phyloP scores from a whole-genome alignment of 2,329 filamentous ascomycete genomes.

The Diaporthe longicolla region DNA sequence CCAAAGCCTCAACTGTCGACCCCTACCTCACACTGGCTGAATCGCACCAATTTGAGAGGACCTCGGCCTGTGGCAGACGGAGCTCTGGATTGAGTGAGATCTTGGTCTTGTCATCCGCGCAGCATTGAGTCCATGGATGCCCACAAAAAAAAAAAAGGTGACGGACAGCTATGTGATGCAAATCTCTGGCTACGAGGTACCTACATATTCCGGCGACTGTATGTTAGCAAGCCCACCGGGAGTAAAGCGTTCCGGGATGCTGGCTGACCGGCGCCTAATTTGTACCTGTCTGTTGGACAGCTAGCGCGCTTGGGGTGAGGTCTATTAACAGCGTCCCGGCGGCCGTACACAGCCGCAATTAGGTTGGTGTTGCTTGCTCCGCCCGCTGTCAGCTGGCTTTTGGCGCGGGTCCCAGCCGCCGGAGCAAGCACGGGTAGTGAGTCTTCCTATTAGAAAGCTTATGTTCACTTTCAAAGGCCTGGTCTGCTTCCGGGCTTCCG shows the following conservation, averaged over 20 bases:
- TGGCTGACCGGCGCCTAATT: neutral
- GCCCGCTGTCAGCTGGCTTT: conserved; percentile 10
- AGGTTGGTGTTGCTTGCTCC: conserved; percentile 12
- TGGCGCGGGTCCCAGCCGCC: neutral
- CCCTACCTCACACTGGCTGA: neutral
- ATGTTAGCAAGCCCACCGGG: conserved; percentile 20
- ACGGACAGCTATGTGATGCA: neutral
- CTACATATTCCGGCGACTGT: neutral
- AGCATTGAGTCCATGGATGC: no score
- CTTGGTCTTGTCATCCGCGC: no score
- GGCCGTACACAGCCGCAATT: neutral
- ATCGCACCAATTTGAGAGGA: neutral
- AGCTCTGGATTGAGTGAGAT: neutral
- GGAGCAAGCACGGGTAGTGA: neutral
- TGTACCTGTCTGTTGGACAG: neutral
- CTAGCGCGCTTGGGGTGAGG: neutral
- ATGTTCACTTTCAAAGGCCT: neutral
- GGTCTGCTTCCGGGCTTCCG: conserved; percentile 1
- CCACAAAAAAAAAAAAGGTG: no score
- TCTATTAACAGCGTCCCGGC: neutral
- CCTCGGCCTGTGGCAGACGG: neutral
- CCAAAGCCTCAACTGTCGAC: no score
- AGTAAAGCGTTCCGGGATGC: neutral
- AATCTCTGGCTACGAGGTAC: neutral
- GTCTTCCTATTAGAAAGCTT: conserved; percentile 10